These are phyloP conservation scores for Fraxinus nigra DNA, from an alignment of 305 asterid species.

Conservation along the genomic window DNA sequence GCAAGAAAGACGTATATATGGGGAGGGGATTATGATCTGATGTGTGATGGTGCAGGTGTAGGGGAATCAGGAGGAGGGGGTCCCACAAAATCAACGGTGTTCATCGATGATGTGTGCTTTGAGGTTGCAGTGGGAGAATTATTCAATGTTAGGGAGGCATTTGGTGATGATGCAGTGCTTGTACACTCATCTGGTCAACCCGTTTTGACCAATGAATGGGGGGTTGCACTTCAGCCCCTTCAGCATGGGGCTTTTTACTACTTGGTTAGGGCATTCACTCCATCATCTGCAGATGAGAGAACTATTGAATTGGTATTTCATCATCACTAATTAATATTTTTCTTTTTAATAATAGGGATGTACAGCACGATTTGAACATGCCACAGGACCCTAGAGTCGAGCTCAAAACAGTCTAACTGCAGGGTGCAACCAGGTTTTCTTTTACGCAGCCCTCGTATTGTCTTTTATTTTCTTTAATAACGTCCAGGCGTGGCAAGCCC, in stretches of 20 bases:
- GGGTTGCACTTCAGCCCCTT: slow-evolving; percentile 70
- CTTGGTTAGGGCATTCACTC: slow-evolving; percentile 45
- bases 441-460: background rate
- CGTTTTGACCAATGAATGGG: slow-evolving; percentile 79
- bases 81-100: slow-evolving; percentile 63
- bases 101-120: slow-evolving; percentile 82
- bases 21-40: slow-evolving; percentile 28
- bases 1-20: background rate
- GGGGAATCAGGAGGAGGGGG: slow-evolving; percentile 26
- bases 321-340: background rate
- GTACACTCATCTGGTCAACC: slow-evolving; percentile 77
- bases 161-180: slow-evolving; percentile 80
- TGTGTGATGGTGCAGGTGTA: slow-evolving; percentile 44
- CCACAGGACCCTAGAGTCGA: background rate
- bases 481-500: background rate
- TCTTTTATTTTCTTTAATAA: background rate
- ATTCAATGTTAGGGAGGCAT: slow-evolving; percentile 71
- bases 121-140: slow-evolving; percentile 64
- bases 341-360: background rate
- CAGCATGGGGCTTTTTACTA: slow-evolving; percentile 82
- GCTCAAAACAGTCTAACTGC: background rate
- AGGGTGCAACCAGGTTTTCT: background rate
- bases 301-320: background rate
- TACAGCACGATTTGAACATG: background rate
- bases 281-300: background rate